Evolutionary conservation across 1,284 basidiomycete species (phyloP), one percentile per base, ranked within the genome.

Genomic region (Takashimella koratensis): DNA sequence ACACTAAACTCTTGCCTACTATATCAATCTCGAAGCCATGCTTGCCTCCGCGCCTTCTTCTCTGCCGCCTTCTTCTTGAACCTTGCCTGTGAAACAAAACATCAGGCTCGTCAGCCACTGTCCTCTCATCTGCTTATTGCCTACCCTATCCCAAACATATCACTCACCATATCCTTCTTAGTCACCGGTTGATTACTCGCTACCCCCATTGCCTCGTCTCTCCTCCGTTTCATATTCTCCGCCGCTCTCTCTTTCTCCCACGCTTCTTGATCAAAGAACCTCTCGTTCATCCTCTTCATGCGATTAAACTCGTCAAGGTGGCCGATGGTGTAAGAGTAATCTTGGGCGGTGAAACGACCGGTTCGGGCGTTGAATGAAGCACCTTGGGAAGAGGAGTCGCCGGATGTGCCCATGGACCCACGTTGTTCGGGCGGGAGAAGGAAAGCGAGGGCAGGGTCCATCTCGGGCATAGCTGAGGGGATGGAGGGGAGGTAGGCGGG

Each of bases 351-450:
- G 65, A 92, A 92, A 47, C 84, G 79, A 3, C 90, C 90, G 0
- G 90, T 91, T 45, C 88, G 84, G 1, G 88, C 83, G 65, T 92
- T 92, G 81, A 93, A 92, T 65, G 84, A 84, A 4, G 88, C 88
- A 82, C 76, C 53, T 63, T 66, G 39, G 60, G 65, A 25, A n/a
- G 64, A 51, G 36, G 81, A 79, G 5, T 79, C 74, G 26, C 76
- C 71, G 41, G 77, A 64, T 3, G 77, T n/a, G 21, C 30, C 66
- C 23, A 81, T 75, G 6, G 77, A 68, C 2, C 79, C 74, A 0
- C 78, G 77, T 43, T 66, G 59, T 3, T 79, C 79, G 6, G 88
- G 81, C 0, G 90, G 89, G 62, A 93, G 86, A 51, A 94, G 85
- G 70, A 87, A 78, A 0, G 88, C 87, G 30, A 94, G 82, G 2